These are phyloP conservation scores for Dittrichia graveolens DNA, from an alignment of 129 eudicot genomes.

Conservation along the genomic window DNA sequence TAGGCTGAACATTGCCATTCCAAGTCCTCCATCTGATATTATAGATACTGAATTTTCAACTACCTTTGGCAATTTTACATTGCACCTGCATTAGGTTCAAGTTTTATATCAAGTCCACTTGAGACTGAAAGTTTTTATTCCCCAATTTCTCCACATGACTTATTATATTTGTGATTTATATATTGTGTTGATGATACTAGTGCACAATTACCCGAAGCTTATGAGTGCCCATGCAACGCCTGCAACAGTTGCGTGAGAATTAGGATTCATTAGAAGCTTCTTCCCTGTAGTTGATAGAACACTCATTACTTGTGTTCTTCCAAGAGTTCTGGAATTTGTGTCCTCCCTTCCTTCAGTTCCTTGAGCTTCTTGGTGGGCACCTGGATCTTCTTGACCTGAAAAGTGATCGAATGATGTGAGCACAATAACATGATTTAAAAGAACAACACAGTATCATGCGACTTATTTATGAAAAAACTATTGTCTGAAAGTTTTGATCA, in stretches of 20 bases:
- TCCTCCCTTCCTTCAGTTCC: constrained; percentile 33
- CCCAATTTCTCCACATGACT: no score
- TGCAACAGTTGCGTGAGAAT: constrained; percentile 60
- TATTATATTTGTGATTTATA: not conserved
- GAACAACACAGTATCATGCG: constrained; percentile 11
- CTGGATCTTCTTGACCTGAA: constrained; percentile 39
- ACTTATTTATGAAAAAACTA: not conserved
- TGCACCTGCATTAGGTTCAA: constrained; percentile 53
- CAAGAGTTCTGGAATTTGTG: constrained; percentile 28
- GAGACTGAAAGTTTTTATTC: not conserved
- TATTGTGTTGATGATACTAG: not conserved
- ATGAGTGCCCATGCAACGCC: constrained; percentile 80
- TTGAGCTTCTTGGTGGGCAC: constrained; percentile 41
- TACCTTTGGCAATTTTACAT: constrained; percentile 61
- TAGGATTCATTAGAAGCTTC: constrained; percentile 81
- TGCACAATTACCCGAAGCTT: constrained; percentile 60
- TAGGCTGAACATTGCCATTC: constrained; percentile 97
- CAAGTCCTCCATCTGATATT: constrained; percentile 84
- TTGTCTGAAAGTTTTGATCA: no score
- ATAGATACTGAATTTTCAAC: constrained; percentile 62
- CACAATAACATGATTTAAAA: not conserved
- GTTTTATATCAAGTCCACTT: not conserved
- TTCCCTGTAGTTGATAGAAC: constrained; percentile 52
- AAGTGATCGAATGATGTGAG: constrained; percentile 13
- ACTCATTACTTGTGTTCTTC: constrained; percentile 33